Evolutionary conservation across 768 basidiomycete genomes (phyloP), one percentile per base, ranked within the genome.

Genomic region (Suillus hirtellus): DNA sequence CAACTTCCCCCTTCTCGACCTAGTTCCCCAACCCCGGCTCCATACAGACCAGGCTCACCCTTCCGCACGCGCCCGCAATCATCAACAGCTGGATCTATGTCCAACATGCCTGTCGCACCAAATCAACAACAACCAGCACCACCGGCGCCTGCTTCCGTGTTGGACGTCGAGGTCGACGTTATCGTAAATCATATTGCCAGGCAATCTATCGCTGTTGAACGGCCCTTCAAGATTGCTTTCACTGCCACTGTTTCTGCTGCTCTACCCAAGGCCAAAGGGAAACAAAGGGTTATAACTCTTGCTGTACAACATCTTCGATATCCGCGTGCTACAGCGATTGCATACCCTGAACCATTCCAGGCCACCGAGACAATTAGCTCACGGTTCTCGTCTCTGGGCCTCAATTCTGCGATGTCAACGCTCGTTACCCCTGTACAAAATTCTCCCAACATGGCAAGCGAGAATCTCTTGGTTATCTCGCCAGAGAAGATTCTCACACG

Each of bases 301-400:
- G 88, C 81, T 19, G 80, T 92, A 8, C 92, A 94, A 68, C 89
- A 90, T 67, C 74, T 90, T 15, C 80, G 82, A 50, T 80, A 82
- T 21, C 77, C 79, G 17, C 79, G 73, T 11, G 65, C 66, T 24
- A 60, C 67, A 12, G 50, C 69, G 59, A 67, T 60, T 44, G 58
- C 5, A 24, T 35, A 35, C 34, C 35, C 64, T 17, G 72, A 69
- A 24, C 59, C 62, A 17, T 50, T 49, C 3, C 43, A 37, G 24
- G 55, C 37, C 0, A n/a, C 24, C 4, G 27, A 61, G 24, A 46
- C 50, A 40, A 60, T 56, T 46, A 52, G 64, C 24, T 31, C 64
- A 9, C 69, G 63, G 2, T 42, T 63, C 49, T 60, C 65, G 21
- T 62, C 69, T 6, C 44, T 64, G 9, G 58, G 43, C 44, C 21